These are phyloP conservation scores for Suhomyces bokatorum DNA, from an alignment of 1,139 yeast species.

Conservation along the genomic window DNA sequence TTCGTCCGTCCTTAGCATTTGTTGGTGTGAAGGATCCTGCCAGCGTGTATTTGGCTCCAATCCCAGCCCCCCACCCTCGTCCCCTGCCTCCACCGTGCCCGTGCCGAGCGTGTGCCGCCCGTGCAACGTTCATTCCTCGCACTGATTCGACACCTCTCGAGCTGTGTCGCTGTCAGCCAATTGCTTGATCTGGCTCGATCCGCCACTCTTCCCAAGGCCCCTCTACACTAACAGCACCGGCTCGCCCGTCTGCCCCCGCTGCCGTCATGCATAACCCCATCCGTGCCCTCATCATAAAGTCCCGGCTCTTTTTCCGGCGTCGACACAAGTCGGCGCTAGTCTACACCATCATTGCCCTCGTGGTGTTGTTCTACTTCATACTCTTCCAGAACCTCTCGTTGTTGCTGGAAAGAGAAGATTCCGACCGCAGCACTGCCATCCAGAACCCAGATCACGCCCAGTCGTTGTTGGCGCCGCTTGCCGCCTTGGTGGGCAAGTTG, in stretches of 20 bases:
- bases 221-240: too few species aligned
- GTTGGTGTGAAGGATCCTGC: background rate
- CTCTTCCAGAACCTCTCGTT: conserved; percentile 8
- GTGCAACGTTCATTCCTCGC: too few species aligned
- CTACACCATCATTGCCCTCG: conserved; percentile 5
- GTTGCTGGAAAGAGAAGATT: background rate
- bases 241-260: too few species aligned
- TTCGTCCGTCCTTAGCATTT: background rate
- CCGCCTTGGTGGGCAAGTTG: conserved; percentile 1
- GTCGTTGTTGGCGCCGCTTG: conserved; percentile 5
- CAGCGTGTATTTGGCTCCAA: background rate
- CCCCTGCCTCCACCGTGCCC: background rate
- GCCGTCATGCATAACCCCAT: conserved; percentile 8
- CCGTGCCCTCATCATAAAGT: conserved; percentile 7
- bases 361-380: conserved; percentile 10
- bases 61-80: background rate
- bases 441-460: conserved; percentile 9
- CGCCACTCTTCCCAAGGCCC: background rate
- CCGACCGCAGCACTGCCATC: conserved; percentile 7
- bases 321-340: conserved; percentile 11
- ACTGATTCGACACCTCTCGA: too few species aligned
- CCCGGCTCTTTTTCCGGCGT: conserved; percentile 11
- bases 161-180: too few species aligned
- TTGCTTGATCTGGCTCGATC: background rate
- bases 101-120: background rate